phyloP scores from a whole-genome alignment of 371 early-diverging fungal genomes.

The Smittium mucronatum region DNA sequence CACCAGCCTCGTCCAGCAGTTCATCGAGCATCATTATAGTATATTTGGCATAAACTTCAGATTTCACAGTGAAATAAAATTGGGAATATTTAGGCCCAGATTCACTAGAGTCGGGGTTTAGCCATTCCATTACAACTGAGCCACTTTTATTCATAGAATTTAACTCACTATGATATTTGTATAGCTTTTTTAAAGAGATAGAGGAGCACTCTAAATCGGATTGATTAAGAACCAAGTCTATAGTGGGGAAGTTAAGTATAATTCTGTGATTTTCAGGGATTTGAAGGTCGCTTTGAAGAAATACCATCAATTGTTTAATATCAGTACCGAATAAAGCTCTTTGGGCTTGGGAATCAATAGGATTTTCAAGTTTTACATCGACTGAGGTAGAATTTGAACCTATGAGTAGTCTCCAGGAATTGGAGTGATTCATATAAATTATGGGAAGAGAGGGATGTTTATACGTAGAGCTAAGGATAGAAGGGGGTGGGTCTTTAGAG shows the following conservation, averaged over 20 bases:
- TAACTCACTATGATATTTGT: constrained; percentile 2
- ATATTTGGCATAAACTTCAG: neutral
- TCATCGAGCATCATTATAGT: neutral
- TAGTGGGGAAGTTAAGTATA: constrained; percentile 1
- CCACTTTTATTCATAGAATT: no score
- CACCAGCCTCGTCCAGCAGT: constrained; percentile 4
- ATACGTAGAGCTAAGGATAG: neutral
- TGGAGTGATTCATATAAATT: constrained; percentile 6
- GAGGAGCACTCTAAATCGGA: neutral
- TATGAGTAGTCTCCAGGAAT: neutral
- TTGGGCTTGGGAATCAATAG: neutral
- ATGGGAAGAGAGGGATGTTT: neutral
- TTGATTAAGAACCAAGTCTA: constrained; percentile 5
- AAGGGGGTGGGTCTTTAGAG: neutral
- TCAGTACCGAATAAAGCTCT: neutral
- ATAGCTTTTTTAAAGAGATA: constrained; percentile 5
- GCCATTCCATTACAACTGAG: no score
- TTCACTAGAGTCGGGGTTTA: neutral
- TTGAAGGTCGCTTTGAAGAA: neutral
- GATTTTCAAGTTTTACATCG: neutral
- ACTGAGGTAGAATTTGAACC: neutral
- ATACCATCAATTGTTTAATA: constrained; percentile 9
- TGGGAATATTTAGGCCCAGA: neutral
- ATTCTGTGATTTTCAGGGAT: neutral
- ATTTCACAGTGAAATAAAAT: neutral